A percentile compares a stretch with the other conserved stretches of the same genome.
Evolutionary conservation across 805 yeast species (phyloP).

Genomic region (Kazachstania psychrophila): DNA sequence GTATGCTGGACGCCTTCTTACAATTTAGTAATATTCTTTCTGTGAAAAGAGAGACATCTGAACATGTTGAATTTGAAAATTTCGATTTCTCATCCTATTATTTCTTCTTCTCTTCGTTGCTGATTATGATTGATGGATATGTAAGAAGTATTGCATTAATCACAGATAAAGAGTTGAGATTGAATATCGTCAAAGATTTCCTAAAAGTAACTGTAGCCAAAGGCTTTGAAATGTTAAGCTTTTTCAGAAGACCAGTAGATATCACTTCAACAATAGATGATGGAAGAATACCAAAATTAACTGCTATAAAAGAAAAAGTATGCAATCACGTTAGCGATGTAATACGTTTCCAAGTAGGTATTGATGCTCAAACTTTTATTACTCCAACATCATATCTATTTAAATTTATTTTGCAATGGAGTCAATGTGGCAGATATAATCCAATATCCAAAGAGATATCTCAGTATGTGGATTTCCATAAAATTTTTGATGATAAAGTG

Average conservation of each 20-base stretch:
- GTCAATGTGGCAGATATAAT: constrained; percentile 27
- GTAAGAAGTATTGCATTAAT: constrained; percentile 22
- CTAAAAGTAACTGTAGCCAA: constrained; percentile 11
- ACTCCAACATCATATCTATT: constrained; percentile 28
- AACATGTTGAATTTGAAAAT: constrained; percentile 85
- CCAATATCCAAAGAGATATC: constrained; percentile 13
- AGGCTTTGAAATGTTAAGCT: constrained; percentile 15
- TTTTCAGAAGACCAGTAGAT: constrained; percentile 9
- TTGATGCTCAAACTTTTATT: constrained; percentile 25
- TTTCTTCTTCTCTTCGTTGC: constrained; percentile 25
- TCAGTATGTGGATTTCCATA: constrained; percentile 12
- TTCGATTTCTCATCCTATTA: constrained; percentile 52
- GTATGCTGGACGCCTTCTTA: constrained; percentile 20
- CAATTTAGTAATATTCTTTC: constrained; percentile 42
- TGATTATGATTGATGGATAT: constrained; percentile 27
- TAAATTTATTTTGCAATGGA: constrained; percentile 27
- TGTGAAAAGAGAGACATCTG: constrained; percentile 59
- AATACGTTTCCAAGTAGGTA: constrained; percentile 26
- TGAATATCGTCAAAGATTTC: constrained; percentile 12
- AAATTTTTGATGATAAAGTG: constrained; percentile 14
- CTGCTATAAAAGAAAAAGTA: constrained; percentile 15
- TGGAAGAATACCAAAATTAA: background rate
- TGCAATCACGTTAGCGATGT: constrained; percentile 18
- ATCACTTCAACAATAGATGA: background rate
- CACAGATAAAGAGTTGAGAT: constrained; percentile 14